Conservation (phyloP, 2,329 filamentous ascomycete genomes). For the Hypomyces rosellus region DNA sequence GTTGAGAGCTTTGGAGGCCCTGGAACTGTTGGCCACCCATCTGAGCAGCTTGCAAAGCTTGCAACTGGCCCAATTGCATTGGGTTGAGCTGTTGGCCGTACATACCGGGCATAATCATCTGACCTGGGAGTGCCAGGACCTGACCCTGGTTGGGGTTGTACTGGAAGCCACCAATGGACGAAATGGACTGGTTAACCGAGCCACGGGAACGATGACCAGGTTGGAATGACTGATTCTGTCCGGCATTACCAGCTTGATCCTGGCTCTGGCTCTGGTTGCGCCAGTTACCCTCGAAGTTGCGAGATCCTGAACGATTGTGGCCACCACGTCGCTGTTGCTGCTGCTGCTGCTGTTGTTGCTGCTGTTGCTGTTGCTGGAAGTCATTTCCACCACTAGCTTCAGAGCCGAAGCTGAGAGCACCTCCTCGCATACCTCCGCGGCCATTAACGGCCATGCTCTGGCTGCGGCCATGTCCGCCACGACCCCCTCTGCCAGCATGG, state of each 20-base stretch:
- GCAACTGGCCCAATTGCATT: constrained; percentile 82
- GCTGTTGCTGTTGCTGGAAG: constrained; percentile 40
- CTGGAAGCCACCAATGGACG: constrained; percentile 78
- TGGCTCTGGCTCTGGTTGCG: constrained; percentile 68
- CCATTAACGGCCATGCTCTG: constrained; percentile 84
- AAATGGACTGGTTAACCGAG: constrained; percentile 82
- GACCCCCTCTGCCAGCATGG: constrained; percentile 44
- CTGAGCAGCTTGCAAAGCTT: constrained; percentile 85
- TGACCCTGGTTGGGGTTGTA: constrained; percentile 77
- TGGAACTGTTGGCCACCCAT: constrained; percentile 71
- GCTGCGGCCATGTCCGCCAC: constrained; percentile 65
- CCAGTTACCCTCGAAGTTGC: constrained; percentile 98
- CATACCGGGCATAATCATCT: constrained; percentile 81
- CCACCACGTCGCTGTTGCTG: constrained; percentile 60
- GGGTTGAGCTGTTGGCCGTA: constrained; percentile 85
- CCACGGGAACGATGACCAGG: constrained; percentile 82
- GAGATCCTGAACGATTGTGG: constrained; percentile 75
- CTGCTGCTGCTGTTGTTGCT: constrained; percentile 15
- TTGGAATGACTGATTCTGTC: constrained; percentile 71
- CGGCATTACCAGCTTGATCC: constrained; percentile 42
- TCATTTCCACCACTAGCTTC: constrained; percentile 39
- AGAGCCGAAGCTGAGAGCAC: constrained; percentile 43
- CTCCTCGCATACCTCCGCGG: constrained; percentile 66
- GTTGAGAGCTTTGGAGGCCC: constrained; percentile 63
- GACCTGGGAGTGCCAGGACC: constrained; percentile 76